Evolutionary conservation across 2,329 filamentous ascomycete genomes (phyloP).

Genomic region (Diaporthe australafricana): DNA sequence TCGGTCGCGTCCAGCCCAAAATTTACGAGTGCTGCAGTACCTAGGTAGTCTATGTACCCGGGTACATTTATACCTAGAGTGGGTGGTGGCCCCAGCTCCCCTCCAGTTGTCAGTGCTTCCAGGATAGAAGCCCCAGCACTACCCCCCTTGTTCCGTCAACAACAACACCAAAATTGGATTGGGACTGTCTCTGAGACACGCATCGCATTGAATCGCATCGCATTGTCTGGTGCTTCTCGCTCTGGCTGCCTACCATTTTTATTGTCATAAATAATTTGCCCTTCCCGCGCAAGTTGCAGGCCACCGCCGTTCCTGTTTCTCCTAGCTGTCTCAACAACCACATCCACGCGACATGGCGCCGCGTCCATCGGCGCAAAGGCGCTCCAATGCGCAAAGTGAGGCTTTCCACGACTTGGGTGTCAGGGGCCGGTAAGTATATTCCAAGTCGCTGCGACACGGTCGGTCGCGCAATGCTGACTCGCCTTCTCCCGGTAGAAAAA

Average conservation of each 20-base stretch:
- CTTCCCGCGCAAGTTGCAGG: not conserved
- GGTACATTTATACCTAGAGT: not conserved
- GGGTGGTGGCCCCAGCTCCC: slow-evolving; percentile 22
- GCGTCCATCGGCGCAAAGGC: slow-evolving; percentile 49
- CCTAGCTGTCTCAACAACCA: slow-evolving; percentile 6
- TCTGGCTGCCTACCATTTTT: not conserved
- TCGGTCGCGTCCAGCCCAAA: slow-evolving; percentile 9
- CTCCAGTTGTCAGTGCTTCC: not conserved
- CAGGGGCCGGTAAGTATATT: slow-evolving; percentile 56
- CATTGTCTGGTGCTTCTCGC: not conserved
- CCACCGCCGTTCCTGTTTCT: slow-evolving; percentile 14
- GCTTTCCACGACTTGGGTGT: slow-evolving; percentile 63
- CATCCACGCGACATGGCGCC: slow-evolving; percentile 50
- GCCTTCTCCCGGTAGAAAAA: slow-evolving; percentile 75
- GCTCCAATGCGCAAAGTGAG: slow-evolving; percentile 56
- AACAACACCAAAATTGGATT: slow-evolving; percentile 1
- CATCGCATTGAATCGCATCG: slow-evolving; percentile 6
- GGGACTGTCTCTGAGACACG: not conserved
- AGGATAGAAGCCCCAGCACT: not conserved
- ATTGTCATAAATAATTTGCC: slow-evolving; percentile 12
- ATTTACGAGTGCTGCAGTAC: not conserved
- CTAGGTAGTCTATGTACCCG: not conserved
- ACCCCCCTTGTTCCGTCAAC: not conserved
- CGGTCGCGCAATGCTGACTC: not conserved
- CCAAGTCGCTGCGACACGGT: not conserved